Base-by-base conservation (phyloP, 176 grass and related monocot genomes). In the Oryza meridionalis region DNA sequence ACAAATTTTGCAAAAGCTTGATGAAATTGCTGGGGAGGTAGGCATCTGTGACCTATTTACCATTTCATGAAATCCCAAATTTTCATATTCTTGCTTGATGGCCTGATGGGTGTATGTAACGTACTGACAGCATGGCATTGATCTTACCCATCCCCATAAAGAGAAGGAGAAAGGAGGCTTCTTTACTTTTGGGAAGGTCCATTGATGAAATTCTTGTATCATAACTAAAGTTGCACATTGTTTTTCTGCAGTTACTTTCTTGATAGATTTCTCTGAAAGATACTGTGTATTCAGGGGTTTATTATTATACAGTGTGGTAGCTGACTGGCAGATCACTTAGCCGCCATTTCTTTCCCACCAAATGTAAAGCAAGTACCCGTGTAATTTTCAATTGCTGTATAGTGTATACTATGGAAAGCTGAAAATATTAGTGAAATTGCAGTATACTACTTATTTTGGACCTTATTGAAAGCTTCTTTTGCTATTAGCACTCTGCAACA, bases 21-120 rank as follows among this genome's bases (percentile, higher is more conserved):
- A 92, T 65, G 77, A 80, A 58, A 76, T 94, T 67, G 76, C 78
- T 5, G 84, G 88, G 44, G 92, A 94, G 92, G 92, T 94, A 64
- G 58, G 22, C 67, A 43, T 71, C n/a, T 40, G 67, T 71, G 32
- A 5, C 15, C 35, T 73, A 22, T 55, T 55, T 13, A 64, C 69
- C 68, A 62, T 62, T 16, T 72, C 11, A 19, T 10, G 9, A 44
- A 27, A 71, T 55, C 35, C 25, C 24, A 46, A 63, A 46, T 45
- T 38, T 45, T 64, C 7, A 63, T 9, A 22, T 22, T 61, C 55
- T 61, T 61, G 55, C 21, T 7, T 61, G 10, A 46, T 64, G 21
- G 9, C 37, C 17, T 58, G 53, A 35, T 26, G 49, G 35, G 7
- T 25, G 21, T 46, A 64, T 59, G 22, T n/a, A 27, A 61, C 24